Evolutionary conservation across 306 rosid species (phyloP), one percentile per base, ranked within the genome.

Genomic region (Cucumis melo): DNA sequence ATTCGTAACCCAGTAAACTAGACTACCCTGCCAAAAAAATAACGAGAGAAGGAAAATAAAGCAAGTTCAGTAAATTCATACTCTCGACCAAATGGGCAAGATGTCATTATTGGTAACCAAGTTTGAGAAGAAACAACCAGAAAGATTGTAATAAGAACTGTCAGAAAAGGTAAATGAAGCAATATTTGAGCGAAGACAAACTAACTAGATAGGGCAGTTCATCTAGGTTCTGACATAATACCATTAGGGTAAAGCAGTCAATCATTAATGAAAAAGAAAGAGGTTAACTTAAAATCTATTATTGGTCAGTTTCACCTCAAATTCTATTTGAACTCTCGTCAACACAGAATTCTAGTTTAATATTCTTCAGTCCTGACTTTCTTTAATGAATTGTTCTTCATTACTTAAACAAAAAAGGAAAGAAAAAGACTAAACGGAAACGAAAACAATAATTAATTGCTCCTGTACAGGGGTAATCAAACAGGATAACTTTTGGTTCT

Each of bases 11-110:
- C 98, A 94, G 82, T 94, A 94, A 75, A 91, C 80, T 63, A 83
- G 95, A 89, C 96, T 94, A 48, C 98, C 98, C 98, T 94, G 87
- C 85, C 82, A 82, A 78, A 85, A 81, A 80, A 77, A 84, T 51
- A 79, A 71, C 19, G 29, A 38, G 70, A 10, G 41, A 19, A 32
- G n/a, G 11, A 19, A 34, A 36, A 62, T 27, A 62, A 62, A 13
- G 6, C 42, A 63, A 38, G 51, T 20, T 58, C 21, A 29, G 64
- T 80, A 73, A 80, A 19, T 76, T 76, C 65, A n/a, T 48, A 76
- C 32, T 29, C 73, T 46, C 21, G 17, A 54, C 64, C 44, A 51
- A 23, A 54, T 46, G 39, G 36, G 57, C 21, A 46, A 44, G 56
- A 44, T 14, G 20, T 70, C 38, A 70, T 6, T 12, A 38, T 29